Conservation (phyloP, 177 flowering plant species). For the Vitis hybrid region DNA sequence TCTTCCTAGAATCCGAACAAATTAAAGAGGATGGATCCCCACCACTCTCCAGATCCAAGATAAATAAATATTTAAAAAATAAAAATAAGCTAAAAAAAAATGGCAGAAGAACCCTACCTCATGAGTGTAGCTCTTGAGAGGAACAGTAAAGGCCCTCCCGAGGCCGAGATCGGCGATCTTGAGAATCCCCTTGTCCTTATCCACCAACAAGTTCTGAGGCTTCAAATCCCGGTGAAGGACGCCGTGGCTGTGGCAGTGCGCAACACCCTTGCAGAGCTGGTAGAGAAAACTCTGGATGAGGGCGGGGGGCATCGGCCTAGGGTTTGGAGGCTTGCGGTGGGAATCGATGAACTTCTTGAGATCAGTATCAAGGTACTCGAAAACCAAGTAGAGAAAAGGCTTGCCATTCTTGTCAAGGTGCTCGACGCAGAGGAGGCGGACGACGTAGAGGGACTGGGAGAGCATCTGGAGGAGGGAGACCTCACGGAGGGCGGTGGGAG, state of each 20-base stretch:
- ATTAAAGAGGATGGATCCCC: no score
- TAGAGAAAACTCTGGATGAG: conserved; percentile 74
- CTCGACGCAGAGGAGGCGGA: conserved; percentile 86
- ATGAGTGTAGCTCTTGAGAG: conserved; percentile 94
- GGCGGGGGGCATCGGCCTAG: conserved; percentile 59
- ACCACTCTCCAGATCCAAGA: no score
- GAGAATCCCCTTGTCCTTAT: conserved; percentile 76
- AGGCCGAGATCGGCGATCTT: conserved; percentile 97
- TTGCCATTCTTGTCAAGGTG: conserved; percentile 65
- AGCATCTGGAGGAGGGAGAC: conserved; percentile 92
- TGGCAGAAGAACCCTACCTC: conserved; percentile 41
- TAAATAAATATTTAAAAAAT: neutral
- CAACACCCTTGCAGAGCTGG: conserved; percentile 91
- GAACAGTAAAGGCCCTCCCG: conserved; percentile 89
- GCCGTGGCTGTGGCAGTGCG: conserved; percentile 87
- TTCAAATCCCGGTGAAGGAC: conserved; percentile 92
- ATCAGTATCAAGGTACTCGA: conserved; percentile 95
- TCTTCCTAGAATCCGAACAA: no score
- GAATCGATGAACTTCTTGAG: conserved; percentile 90
- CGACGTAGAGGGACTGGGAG: conserved; percentile 81
- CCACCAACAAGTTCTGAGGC: conserved; percentile 91
- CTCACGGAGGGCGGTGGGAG: conserved; percentile 96
- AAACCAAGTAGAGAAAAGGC: conserved; percentile 79
- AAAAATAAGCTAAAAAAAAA: neutral
- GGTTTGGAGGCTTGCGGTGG: conserved; percentile 74